These are phyloP conservation scores for Macrolepiota dolichaula DNA, from an alignment of 768 basidiomycete species.

Conservation along the genomic window DNA sequence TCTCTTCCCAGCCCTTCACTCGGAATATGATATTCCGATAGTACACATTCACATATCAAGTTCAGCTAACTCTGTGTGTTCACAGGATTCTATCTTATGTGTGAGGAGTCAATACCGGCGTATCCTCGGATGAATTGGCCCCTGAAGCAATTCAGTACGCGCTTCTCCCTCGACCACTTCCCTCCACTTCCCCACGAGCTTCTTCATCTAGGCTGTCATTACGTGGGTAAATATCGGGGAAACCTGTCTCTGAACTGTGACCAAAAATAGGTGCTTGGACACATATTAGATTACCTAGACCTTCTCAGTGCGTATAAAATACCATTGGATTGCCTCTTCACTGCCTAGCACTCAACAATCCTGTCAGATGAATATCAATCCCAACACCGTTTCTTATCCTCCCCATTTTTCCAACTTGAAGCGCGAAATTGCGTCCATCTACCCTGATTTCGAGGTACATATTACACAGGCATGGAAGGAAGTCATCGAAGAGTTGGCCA, in stretches of 20 bases:
- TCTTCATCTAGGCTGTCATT: too few relatives aligned
- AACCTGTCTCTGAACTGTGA: background rate
- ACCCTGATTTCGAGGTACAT: constrained; percentile 47
- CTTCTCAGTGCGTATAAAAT: background rate
- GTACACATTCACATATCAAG: too few relatives aligned
- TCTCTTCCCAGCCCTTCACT: background rate
- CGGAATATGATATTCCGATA: too few relatives aligned
- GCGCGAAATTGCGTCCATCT: constrained; percentile 46
- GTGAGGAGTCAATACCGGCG: too few relatives aligned
- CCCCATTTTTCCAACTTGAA: constrained; percentile 57
- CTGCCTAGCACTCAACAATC: background rate
- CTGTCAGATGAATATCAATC: background rate
- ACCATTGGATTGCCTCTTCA: background rate
- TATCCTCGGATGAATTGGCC: background rate
- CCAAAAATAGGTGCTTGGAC: background rate
- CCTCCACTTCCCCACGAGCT: background rate
- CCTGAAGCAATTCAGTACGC: background rate
- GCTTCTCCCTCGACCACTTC: too few relatives aligned
- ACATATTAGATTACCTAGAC: background rate
- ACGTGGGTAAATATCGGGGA: background rate
- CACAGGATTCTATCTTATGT: background rate
- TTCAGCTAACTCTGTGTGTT: background rate
- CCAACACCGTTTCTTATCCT: constrained; percentile 25
- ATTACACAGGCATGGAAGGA: constrained; percentile 57
- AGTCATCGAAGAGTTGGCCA: constrained; percentile 28